These are phyloP conservation scores for Amniculicola lignicola DNA, from an alignment of 495 filamentous ascomycete genomes.

Conservation along the genomic window DNA sequence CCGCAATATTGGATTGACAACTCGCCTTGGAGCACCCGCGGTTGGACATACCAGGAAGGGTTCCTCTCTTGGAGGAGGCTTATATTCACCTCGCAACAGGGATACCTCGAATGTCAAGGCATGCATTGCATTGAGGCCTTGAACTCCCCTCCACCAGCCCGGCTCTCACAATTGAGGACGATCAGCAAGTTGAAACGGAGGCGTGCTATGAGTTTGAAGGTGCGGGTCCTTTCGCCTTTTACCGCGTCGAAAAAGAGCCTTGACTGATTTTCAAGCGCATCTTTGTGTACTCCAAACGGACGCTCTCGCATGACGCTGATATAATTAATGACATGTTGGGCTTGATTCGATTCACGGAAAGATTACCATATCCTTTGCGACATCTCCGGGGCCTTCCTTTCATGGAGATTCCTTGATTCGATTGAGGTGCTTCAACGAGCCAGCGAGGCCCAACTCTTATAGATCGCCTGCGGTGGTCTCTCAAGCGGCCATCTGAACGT, in stretches of 20 bases:
- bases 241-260: neutral
- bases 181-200: neutral
- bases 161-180: neutral
- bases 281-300: neutral
- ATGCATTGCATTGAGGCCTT: neutral
- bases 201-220: neutral
- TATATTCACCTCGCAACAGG: neutral
- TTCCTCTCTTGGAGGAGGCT: neutral
- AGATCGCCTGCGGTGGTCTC: neutral
- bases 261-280: neutral
- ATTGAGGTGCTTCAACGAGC: neutral
- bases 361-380: neutral
- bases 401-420: neutral
- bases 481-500: neutral
- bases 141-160: too few relatives aligned
- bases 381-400: slow-evolving; percentile 5
- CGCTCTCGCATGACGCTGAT: neutral
- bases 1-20: neutral
- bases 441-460: neutral
- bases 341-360: too few relatives aligned
- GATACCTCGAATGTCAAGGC: neutral
- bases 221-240: neutral
- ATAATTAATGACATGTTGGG: neutral
- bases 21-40: neutral
- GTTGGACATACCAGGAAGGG: neutral